These are phyloP conservation scores for Erodium moschatum DNA, from an alignment of 441 rosid genomes.

Conservation along the genomic window DNA sequence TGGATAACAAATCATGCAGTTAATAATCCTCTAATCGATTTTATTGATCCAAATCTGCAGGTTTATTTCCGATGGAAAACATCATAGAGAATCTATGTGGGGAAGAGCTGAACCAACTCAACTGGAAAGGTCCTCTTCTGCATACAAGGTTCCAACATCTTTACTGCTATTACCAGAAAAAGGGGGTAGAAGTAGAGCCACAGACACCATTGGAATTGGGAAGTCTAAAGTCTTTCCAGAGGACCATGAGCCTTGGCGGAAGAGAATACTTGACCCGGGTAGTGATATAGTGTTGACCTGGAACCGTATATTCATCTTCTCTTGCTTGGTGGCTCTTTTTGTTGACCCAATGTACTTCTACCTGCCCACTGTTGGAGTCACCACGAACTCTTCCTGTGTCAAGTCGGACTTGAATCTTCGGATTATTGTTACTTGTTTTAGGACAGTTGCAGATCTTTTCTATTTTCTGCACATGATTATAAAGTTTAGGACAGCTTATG, in stretches of 20 bases:
- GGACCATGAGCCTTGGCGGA: slow-evolving; percentile 47
- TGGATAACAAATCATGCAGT: neutral
- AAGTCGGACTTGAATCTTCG: slow-evolving; percentile 50
- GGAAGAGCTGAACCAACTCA: slow-evolving; percentile 37
- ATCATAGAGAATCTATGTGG: slow-evolving; percentile 34
- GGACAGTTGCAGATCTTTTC: slow-evolving; percentile 78
- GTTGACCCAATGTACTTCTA: slow-evolving; percentile 77
- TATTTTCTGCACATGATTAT: slow-evolving; percentile 71
- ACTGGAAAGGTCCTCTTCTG: slow-evolving; percentile 39
- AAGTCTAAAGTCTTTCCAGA: slow-evolving; percentile 37
- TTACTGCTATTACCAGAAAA: slow-evolving; percentile 30
- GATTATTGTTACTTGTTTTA: slow-evolving; percentile 55
- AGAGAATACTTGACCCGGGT: slow-evolving; percentile 72
- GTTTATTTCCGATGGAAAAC: slow-evolving; percentile 61
- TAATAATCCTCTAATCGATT: slow-evolving; percentile 9
- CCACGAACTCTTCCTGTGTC: slow-evolving; percentile 35
- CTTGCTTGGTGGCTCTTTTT: slow-evolving; percentile 80
- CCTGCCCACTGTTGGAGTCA: slow-evolving; percentile 53
- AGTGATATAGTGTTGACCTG: slow-evolving; percentile 67
- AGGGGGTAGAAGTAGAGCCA: slow-evolving; percentile 36
- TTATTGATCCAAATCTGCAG: slow-evolving; percentile 23
- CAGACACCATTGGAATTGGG: slow-evolving; percentile 34
- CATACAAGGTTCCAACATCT: slow-evolving; percentile 30
- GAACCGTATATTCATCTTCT: slow-evolving; percentile 72
- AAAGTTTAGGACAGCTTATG: slow-evolving; percentile 81